Conservation (phyloP, 2,329 filamentous ascomycete genomes). For the Cladophialophora chaetospira region DNA sequence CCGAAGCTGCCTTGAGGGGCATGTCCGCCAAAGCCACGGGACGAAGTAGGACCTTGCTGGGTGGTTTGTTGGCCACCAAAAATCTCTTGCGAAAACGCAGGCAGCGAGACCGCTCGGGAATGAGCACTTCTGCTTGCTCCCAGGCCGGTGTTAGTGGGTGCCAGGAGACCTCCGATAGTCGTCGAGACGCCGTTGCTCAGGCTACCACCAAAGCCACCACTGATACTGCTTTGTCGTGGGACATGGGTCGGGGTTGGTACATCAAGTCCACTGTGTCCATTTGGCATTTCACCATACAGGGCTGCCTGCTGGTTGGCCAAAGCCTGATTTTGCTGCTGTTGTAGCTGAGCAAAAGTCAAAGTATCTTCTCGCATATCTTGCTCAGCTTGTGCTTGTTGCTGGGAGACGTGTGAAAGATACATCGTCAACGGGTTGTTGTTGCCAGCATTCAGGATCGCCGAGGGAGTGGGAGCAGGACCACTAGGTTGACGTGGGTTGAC, state of each 20-base stretch:
- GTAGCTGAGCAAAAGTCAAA: slow-evolving; percentile 46
- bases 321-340: slow-evolving; percentile 65
- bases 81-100: slow-evolving; percentile 65
- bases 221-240: slow-evolving; percentile 44
- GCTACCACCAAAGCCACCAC: slow-evolving; percentile 33
- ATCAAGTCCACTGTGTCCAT: slow-evolving; percentile 57
- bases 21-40: slow-evolving; percentile 32
- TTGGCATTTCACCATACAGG: slow-evolving; percentile 69
- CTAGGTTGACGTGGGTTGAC: slow-evolving; percentile 54
- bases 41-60: slow-evolving; percentile 35
- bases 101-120: slow-evolving; percentile 85
- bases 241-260: slow-evolving; percentile 39
- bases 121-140: slow-evolving; percentile 60
- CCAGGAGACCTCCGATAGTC: slow-evolving; percentile 75
- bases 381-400: slow-evolving; percentile 63
- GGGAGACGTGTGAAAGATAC: slow-evolving; percentile 79
- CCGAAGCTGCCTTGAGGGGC: slow-evolving; percentile 55
- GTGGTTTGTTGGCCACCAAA: slow-evolving; percentile 47
- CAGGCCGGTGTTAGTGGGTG: slow-evolving; percentile 63
- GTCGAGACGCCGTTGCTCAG: slow-evolving; percentile 60
- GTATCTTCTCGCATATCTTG: slow-evolving; percentile 55
- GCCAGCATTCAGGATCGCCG: slow-evolving; percentile 75
- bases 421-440: slow-evolving; percentile 86
- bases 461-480: slow-evolving; percentile 62
- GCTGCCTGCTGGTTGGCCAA: slow-evolving; percentile 76